A percentile compares a stretch with the other conserved stretches of the same genome.
These are phyloP conservation scores for Solanum arcanum DNA, from an alignment of 257 asterid genomes.

Conservation along the genomic window DNA sequence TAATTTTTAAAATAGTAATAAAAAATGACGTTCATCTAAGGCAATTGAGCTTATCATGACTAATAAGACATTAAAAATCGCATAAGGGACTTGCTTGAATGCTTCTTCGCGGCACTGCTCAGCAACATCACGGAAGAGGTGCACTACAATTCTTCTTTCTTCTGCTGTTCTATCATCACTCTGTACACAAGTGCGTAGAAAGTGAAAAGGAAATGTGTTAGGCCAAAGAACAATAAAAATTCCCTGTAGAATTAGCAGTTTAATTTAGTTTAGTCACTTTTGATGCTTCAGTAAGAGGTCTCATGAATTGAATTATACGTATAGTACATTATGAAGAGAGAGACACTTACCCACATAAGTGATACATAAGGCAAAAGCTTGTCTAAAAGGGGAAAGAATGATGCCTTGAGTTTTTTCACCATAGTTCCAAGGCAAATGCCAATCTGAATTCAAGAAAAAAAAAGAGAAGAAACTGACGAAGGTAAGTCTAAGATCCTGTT, in stretches of 20 bases:
- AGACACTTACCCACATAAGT: background rate
- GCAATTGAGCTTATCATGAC: background rate
- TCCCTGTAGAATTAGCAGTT: background rate
- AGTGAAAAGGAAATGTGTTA: background rate
- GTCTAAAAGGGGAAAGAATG: constrained; percentile 4
- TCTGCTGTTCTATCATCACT: background rate
- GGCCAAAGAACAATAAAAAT: background rate
- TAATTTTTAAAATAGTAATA: background rate
- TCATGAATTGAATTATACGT: background rate
- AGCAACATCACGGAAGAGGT: background rate
- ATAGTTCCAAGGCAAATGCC: background rate
- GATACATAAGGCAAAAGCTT: background rate
- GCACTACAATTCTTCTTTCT: background rate
- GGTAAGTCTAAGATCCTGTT: background rate
- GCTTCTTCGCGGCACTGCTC: constrained; percentile 1
- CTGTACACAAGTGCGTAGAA: background rate
- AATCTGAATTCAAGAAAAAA: background rate
- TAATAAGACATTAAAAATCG: background rate
- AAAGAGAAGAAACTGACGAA: background rate
- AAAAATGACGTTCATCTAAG: background rate
- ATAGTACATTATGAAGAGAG: background rate
- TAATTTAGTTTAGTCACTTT: background rate
- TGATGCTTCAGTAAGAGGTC: background rate
- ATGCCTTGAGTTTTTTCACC: background rate
- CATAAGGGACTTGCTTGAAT: background rate